These are phyloP conservation scores for Aureobasidium melanogenum DNA, from an alignment of 2,329 filamentous ascomycete species.

Conservation along the genomic window DNA sequence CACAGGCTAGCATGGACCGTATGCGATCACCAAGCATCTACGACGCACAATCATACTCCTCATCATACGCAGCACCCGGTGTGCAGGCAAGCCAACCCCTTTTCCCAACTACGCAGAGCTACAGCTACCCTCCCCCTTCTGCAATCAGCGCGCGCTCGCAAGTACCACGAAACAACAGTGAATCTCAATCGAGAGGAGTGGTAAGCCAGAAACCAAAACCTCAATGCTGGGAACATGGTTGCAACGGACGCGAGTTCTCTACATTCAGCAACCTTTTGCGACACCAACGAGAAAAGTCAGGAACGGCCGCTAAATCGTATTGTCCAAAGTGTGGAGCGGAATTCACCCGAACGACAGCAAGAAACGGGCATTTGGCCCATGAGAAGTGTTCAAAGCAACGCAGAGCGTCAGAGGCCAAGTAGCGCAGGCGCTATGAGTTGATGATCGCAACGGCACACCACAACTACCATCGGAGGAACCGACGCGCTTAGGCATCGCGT, in stretches of 20 bases:
- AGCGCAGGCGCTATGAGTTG: constrained; percentile 11
- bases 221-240: constrained; percentile 95
- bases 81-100: not conserved
- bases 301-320: constrained; percentile 76
- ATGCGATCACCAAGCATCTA: constrained; percentile 11
- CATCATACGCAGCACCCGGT: not conserved
- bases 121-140: constrained; percentile 8
- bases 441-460: not conserved
- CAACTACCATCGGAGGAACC: not conserved
- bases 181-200: constrained; percentile 26
- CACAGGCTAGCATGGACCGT: constrained; percentile 3
- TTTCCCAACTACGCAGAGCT: constrained; percentile 5
- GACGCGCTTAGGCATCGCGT: not conserved
- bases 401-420: constrained; percentile 35
- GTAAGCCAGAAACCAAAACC: constrained; percentile 59
- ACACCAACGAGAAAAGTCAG: constrained; percentile 90
- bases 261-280: constrained; percentile 91
- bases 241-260: constrained; percentile 89
- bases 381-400: constrained; percentile 80
- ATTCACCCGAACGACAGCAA: constrained; percentile 80
- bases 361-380: constrained; percentile 77
- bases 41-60: constrained; percentile 1
- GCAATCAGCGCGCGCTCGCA: constrained; percentile 8
- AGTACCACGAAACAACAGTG: constrained; percentile 11
- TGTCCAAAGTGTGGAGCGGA: constrained; percentile 89